Evolutionary conservation across 768 basidiomycete species (phyloP), one percentile per base, ranked within the genome.

Genomic region (Naganishia antarctica): DNA sequence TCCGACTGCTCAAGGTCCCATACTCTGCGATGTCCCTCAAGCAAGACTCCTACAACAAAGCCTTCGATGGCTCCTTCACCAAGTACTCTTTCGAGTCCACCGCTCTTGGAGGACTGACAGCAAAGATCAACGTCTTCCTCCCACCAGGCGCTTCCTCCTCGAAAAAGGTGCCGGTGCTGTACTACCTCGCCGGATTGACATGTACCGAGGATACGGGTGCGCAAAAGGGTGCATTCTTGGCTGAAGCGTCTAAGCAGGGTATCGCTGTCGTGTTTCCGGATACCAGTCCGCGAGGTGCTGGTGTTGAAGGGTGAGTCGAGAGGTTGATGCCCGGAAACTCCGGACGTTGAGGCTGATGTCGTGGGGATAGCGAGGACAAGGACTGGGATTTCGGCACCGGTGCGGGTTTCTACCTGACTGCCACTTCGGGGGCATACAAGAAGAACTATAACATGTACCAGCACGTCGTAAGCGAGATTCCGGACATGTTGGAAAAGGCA

Each of bases 381-480:
- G 78, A 85, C 75, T 94, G 90, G 90, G 89, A 94, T 71, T 91
- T 96, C 76, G 93, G 93, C 43, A 87, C 86, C 28, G 91, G 92
- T 47, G 96, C 96, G 47, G 94, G 96, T 37, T 99, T 98, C 80
- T 98, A 99, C 78, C 76, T 99, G 69, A 86, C 96, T 74, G 94
- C 94, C 3, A 96, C 91, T 1, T 82, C 84, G 11, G 75, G 76
- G 12, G 71, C 74, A 46, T 81, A 72, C 70, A 70, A 67, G 57
- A 79, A 79, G 71, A 66, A 79, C 70, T 93, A 93, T 76, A 88
- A 88, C 76, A 97, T 97, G 93, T 84, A 87, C 63, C 86, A 86
- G 15, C 86, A 90, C 72, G 80, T 98, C 69, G 87, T 87, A 12
- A 73, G 84, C 46, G 96, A 98, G 80, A 80, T 99, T 37, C 93